Evolutionary conservation across 805 yeast species (phyloP), one percentile per base, ranked within the genome.

Genomic region (Myxozyma sirexii): DNA sequence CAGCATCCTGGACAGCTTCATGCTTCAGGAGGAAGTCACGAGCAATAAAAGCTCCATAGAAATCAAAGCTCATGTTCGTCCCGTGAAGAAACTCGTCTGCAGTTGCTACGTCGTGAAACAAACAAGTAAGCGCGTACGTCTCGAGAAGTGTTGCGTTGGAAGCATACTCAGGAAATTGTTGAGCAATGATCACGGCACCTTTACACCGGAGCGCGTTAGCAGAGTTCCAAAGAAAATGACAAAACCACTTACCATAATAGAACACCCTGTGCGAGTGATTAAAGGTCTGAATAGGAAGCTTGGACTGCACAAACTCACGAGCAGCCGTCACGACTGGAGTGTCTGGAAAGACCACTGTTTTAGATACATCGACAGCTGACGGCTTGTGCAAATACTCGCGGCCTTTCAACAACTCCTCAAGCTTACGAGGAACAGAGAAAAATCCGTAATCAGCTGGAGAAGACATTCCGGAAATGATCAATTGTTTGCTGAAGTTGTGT

Each of bases 21-120:
- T 59, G 48, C 21, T 54, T 27, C n/a, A 58, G 43, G 8, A 66
- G 39, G 31, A 62, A 44, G 13, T 64, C 65, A 6, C 63, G 62
- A 10, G 69, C 68, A 24, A 64, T 17, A 26, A 60, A 47, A 8
- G 65, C 69, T 4, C 69, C 69, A 31, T 66, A 67, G 31, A 64
- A 67, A 46, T 67, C 69, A 62, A 67, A 67, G 37, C 65, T 58
- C 64, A 67, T 56, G 27, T 56, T 57, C 23, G 69, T 64, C 2
- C 62, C 67, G 19, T 47, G 38, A 5, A 62, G 46, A 37, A 60
- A 57, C 49, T 59, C 55, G 24, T 51, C 62, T 12, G 67, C 63
- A 13, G 69, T 64, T 43, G 65, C 69, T 50, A 67, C 66, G 50
- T 66, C 68, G 31, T 67, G 69, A 17, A 66, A 51, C n/a, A 66